Evolutionary conservation across 2,329 filamentous ascomycete species (phyloP), one percentile per base, ranked within the genome.

Genomic region (Talaromyces sp.): DNA sequence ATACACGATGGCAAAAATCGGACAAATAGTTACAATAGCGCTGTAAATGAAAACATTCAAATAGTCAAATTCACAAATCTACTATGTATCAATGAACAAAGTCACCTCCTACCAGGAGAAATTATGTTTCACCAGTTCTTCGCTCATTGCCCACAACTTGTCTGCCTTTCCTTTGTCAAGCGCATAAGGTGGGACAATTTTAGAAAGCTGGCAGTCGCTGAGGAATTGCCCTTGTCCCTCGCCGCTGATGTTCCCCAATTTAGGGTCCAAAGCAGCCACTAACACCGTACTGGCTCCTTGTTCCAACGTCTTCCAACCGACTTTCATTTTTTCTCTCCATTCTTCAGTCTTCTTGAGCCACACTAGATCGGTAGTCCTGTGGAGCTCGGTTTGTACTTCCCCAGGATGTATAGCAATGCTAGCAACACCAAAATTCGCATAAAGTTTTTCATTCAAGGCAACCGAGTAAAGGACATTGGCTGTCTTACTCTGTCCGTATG

Each of bases 401-500:
- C 58, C 58, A 4, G 58, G 58, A 49, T 66, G 39, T 44, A 64
- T 7, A 36, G 49, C 58, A 55, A 44, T 53, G 30, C 54, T 39
- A 22, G 25, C 4, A 5, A 64, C 32, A 4, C 44, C 32, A 77
- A 67, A 10, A 27, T 62, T 62, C 11, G n/a, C 13, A 25, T 59
- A 30, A 13, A 64, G 39, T 57, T 49, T 62, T 22, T 62, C n/a
- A 7, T 53, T 55, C 25, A 64, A 51, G 3, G 44, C 44, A 28
- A 64, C 25, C 2, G 62, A 44, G 52, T 33, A 60, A 11, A 60
- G 58, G 9, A 60, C 13, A 28, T 60, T 60, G 13, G 58, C 58
- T 1, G 58, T 60, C 27, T 60, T 60, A 15, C 49, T 55, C 59
- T 81, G 77, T 4, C 75, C 77, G 67, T 82, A 81, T 2, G 73